Evolutionary conservation across 2,329 filamentous ascomycete genomes (phyloP), one percentile per base, ranked within the genome.

Genomic region (Talaromyces sp.): DNA sequence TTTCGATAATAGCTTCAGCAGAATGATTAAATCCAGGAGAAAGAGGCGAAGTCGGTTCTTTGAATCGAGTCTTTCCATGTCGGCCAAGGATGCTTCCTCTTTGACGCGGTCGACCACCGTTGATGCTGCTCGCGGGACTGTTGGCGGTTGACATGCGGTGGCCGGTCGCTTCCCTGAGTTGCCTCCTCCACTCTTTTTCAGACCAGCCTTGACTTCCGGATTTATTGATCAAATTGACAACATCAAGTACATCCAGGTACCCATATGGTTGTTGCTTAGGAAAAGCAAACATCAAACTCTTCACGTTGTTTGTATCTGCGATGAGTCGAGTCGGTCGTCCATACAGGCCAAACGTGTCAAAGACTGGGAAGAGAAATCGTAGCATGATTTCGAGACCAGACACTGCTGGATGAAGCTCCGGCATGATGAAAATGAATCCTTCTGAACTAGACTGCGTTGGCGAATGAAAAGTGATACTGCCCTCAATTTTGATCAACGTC

Each of bases 221-320:
- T 2, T 88, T 88, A 66, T 90, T 83, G 65, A 99, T 92, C 46
- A 98, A 79, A 60, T 84, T 84, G 3, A 88, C 87, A 16, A 98
- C 91, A 72, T 99, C 95, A 62, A 93, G 78, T 39, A 92, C 87
- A 71, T 98, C 95, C 28, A 99, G 79, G 71, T 98, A 98, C 0
- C 93, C 93, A 70, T 96, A 96, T 67, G 90, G 85, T 60, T 88
- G 87, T 69, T 95, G 87, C 69, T 90, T 91, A 0, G 95, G 93
- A 88, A 99, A 96, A 5, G 93, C 95, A 75, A 98, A 99, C 95
- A 99, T 99, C 67, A 99, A 82, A 62, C 95, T 96, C 52, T 92
- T 86, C 3, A 90, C 82, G 75, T 98, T 93, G 50, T 93, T 84
- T 0, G 90, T 88, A 72, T 96, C 96, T 2, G 95, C 92, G 37